A percentile compares a stretch with the other conserved stretches of the same genome.
Conservation (phyloP, 306 rosid genomes). For the Lathyrus tuberosus region DNA sequence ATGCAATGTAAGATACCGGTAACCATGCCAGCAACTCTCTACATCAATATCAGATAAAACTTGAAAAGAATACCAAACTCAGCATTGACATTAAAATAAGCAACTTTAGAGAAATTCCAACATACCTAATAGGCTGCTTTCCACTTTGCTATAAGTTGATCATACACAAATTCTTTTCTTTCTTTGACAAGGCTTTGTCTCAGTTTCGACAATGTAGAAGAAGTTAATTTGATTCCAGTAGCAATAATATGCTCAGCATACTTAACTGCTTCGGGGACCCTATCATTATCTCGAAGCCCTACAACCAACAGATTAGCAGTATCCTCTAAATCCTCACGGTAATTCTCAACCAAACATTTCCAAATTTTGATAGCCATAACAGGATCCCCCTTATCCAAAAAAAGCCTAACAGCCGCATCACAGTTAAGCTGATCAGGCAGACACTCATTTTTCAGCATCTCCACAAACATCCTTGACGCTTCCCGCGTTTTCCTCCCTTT, state of each 20-base stretch:
- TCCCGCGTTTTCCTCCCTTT: slow-evolving; percentile 54
- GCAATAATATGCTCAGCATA: slow-evolving; percentile 67
- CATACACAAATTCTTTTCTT: slow-evolving; percentile 50
- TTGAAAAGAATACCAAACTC: background rate
- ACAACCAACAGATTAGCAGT: slow-evolving; percentile 50
- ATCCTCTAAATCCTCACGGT: slow-evolving; percentile 52
- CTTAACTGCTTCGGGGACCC: slow-evolving; percentile 69
- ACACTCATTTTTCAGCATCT: slow-evolving; percentile 75
- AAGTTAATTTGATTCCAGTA: slow-evolving; percentile 56
- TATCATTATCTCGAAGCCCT: slow-evolving; percentile 54
- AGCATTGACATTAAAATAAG: background rate
- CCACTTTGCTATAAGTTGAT: slow-evolving; percentile 60
- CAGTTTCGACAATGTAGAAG: slow-evolving; percentile 60
- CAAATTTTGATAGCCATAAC: slow-evolving; percentile 61
- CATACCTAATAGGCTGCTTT: slow-evolving; percentile 38
- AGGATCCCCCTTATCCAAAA: slow-evolving; percentile 51
- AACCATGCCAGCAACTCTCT: background rate
- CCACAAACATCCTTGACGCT: slow-evolving; percentile 49
- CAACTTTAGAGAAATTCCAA: slow-evolving; percentile 16
- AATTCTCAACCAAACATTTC: slow-evolving; percentile 59
- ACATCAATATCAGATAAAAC: background rate
- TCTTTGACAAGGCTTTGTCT: slow-evolving; percentile 56
- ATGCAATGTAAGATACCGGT: background rate
- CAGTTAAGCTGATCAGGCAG: slow-evolving; percentile 60
- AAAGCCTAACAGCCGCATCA: slow-evolving; percentile 52